phyloP scores from a whole-genome alignment of 192 early-diverging fungal genomes.

The Backusella sp. region DNA sequence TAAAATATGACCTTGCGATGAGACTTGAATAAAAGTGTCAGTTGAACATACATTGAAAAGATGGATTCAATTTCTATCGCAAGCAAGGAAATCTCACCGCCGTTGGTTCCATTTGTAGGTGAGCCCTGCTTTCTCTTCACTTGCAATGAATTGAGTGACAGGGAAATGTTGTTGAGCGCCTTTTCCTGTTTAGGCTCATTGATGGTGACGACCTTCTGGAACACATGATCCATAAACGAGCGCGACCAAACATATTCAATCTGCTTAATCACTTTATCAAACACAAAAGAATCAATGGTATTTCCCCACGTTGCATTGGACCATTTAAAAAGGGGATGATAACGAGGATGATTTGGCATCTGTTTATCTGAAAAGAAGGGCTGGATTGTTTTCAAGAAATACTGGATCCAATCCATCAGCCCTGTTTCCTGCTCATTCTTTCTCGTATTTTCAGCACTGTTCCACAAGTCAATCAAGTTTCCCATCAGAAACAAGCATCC shows the following conservation, averaged over 20 bases:
- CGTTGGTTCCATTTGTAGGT: neutral
- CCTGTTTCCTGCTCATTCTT: neutral
- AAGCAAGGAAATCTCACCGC: conserved; percentile 24
- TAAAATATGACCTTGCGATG: conserved; percentile 50
- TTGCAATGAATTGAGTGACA: neutral
- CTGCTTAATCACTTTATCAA: conserved; percentile 22
- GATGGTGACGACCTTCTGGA: conserved; percentile 1
- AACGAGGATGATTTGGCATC: conserved; percentile 3
- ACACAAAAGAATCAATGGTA: conserved; percentile 10
- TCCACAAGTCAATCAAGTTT: conserved; percentile 26
- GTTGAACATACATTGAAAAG: conserved; percentile 39
- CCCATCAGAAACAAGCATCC: conserved; percentile 30
- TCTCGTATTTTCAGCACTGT: neutral
- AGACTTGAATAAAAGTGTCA: conserved; percentile 38
- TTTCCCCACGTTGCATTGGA: conserved; percentile 11
- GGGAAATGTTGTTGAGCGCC: neutral
- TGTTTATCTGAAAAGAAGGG: conserved; percentile 18
- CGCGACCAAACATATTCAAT: conserved; percentile 33
- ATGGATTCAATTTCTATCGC: conserved; percentile 46
- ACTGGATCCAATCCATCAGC: neutral
- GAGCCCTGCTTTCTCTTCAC: neutral
- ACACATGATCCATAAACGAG: conserved; percentile 23
- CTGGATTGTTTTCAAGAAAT: neutral
- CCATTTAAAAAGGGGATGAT: conserved; percentile 39
- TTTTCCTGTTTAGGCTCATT: neutral